Base-by-base conservation (phyloP, 768 basidiomycete species). In the Exsudoporus frostii region DNA sequence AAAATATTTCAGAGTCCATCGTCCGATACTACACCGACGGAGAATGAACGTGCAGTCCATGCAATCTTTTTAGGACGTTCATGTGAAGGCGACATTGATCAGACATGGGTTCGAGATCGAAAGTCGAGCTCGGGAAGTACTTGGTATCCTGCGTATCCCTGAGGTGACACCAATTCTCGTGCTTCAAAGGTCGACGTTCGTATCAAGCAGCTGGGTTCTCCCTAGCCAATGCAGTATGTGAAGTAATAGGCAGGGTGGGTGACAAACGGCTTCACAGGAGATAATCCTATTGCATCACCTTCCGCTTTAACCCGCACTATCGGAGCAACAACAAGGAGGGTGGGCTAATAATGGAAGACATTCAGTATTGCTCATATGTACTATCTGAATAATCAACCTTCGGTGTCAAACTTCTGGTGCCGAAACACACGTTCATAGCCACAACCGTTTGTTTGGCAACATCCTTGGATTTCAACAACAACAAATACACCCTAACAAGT, bases 401-500 rank as follows among this genome's bases (percentile, higher is more conserved):
- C 22, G 19, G 13, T 19, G 17, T 30, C 43, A 20, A 8, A 14
- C 15, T 8, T 19, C 6, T 37, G 36, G 9, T 9, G 15, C 24
- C 8, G 27, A 30, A 45, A n/a, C 14, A 4, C 44, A 19, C 25
- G 9, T 19, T 20, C 19, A 27, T 9, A 29, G 50, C 50, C 25
- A 29, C 25, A 25, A 0, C 25, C 3, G 7, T 27, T 42, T 61
- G 40, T 62, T 62, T 63, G 38, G 51, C 60, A 45, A 33, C 40
- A 7, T 0, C 60, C 24, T 50, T 27, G 10, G 36, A 45, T 54
- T 53, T 52, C 45, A 66, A 64, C 39, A 57, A 11, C 5, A 4
- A 33, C 53, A 66, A 60, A 55, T 4, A 64, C n/a, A 43, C 33
- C 22, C 33, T 1, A 56, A 48, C 39, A 48, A 15, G 7, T 32